phyloP scores from a whole-genome alignment of 2,329 filamentous ascomycete genomes.

The Acrocalymma vagum region DNA sequence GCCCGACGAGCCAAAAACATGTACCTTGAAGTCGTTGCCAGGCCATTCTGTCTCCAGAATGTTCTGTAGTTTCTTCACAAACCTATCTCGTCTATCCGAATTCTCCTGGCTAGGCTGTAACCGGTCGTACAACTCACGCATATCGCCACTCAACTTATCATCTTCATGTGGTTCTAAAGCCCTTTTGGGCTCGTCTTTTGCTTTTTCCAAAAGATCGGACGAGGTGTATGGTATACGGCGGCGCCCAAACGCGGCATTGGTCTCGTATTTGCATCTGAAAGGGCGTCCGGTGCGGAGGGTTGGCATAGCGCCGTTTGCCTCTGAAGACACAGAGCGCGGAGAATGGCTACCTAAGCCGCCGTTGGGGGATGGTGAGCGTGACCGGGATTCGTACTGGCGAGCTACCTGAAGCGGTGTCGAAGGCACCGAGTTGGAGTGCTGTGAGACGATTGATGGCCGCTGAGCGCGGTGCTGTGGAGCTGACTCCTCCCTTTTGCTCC shows the following conservation, averaged over 20 bases:
- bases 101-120: constrained; percentile 84
- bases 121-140: constrained; percentile 83
- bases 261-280: constrained; percentile 85
- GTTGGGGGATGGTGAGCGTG: constrained; percentile 80
- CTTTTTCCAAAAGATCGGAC: constrained; percentile 80
- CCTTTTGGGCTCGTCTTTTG: constrained; percentile 72
- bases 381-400: constrained; percentile 81
- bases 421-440: constrained; percentile 88
- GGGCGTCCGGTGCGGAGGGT: constrained; percentile 69
- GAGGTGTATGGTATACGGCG: constrained; percentile 92
- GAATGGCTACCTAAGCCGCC: constrained; percentile 78
- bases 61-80: constrained; percentile 87
- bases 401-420: constrained; percentile 92
- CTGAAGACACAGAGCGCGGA: constrained; percentile 88
- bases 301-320: constrained; percentile 79
- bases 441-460: constrained; percentile 62
- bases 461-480: constrained; percentile 32
- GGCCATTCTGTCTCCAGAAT: constrained; percentile 94
- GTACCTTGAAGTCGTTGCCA: constrained; percentile 85
- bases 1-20: constrained; percentile 97
- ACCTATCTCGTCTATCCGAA: constrained; percentile 74
- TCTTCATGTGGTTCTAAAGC: constrained; percentile 49
- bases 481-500: constrained; percentile 37
- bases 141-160: constrained; percentile 75
- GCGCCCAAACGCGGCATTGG: constrained; percentile 79